Percentiles rank a stretch among this genome's conserved stretches.
phyloP scores from a whole-genome alignment of 2,329 filamentous ascomycete genomes.

The Stenocarpella maydis region DNA sequence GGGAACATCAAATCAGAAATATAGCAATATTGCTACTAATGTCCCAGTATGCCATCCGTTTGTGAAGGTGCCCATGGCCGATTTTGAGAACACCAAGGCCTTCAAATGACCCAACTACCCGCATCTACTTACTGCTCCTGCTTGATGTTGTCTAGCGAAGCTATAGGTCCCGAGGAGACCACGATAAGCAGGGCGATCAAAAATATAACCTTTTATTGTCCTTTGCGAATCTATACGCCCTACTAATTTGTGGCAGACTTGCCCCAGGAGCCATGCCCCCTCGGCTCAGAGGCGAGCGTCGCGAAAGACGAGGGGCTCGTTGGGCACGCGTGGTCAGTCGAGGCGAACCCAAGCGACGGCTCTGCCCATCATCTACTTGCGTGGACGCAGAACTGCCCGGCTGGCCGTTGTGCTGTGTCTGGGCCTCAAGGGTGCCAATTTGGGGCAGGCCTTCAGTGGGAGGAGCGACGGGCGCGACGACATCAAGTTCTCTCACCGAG shows the following conservation, averaged over 20 bases:
- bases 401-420: neutral
- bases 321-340: neutral
- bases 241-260: neutral
- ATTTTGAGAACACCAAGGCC: no score
- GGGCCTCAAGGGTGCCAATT: neutral
- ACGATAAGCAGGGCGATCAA: neutral
- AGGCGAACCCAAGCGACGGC: neutral
- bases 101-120: no score
- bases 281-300: neutral
- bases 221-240: slow-evolving; percentile 19
- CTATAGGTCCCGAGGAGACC: no score
- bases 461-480: neutral
- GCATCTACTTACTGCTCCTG: no score
- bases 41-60: no score
- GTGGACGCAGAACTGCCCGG: neutral
- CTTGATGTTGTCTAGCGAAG: no score
- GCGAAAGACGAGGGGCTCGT: neutral
- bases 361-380: neutral
- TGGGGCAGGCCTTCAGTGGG: neutral
- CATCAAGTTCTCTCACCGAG: neutral
- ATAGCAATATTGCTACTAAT: no score
- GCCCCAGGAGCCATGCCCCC: neutral
- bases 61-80: no score
- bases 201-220: slow-evolving; percentile 30
- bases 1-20: no score